Evolutionary conservation across 1,284 basidiomycete species (phyloP).

Genomic region (Rhizoctonia solani): DNA sequence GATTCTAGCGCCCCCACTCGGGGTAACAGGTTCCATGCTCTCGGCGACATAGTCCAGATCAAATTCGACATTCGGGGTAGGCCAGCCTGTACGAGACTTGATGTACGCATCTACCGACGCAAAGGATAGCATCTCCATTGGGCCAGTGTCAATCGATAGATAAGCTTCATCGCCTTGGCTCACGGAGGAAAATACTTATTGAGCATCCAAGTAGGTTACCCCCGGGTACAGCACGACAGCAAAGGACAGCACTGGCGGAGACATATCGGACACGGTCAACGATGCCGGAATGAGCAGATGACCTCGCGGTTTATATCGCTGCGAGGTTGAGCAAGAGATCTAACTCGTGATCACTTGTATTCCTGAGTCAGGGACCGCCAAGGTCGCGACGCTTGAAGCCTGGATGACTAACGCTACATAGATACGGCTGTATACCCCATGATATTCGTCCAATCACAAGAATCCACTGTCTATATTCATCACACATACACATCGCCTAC

Average conservation of each 20-base stretch:
- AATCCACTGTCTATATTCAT: too few relatives aligned
- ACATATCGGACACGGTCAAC: too few relatives aligned
- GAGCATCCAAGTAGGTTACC: constrained; percentile 28
- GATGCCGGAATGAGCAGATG: background rate
- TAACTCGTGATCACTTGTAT: too few relatives aligned
- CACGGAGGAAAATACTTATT: background rate
- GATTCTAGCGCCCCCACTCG: constrained; percentile 28
- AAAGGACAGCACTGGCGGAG: constrained; percentile 8
- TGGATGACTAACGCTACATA: too few relatives aligned
- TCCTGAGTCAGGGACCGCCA: too few relatives aligned
- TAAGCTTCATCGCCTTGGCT: background rate
- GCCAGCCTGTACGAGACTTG: constrained; percentile 18
- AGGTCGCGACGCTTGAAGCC: too few relatives aligned
- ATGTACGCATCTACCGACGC: constrained; percentile 12
- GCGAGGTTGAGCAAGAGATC: too few relatives aligned
- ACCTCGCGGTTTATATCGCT: background rate
- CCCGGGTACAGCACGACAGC: constrained; percentile 7
- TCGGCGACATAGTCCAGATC: constrained; percentile 40
- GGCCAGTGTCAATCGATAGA: background rate
- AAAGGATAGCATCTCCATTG: constrained; percentile 25
- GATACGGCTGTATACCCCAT: too few relatives aligned
- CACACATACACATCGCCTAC: too few relatives aligned
- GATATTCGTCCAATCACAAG: too few relatives aligned
- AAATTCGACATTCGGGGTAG: constrained; percentile 17
- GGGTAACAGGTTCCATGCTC: constrained; percentile 16